Evolutionary conservation across 768 basidiomycete species (phyloP).

Genomic region (Boletus vermiculosoides): DNA sequence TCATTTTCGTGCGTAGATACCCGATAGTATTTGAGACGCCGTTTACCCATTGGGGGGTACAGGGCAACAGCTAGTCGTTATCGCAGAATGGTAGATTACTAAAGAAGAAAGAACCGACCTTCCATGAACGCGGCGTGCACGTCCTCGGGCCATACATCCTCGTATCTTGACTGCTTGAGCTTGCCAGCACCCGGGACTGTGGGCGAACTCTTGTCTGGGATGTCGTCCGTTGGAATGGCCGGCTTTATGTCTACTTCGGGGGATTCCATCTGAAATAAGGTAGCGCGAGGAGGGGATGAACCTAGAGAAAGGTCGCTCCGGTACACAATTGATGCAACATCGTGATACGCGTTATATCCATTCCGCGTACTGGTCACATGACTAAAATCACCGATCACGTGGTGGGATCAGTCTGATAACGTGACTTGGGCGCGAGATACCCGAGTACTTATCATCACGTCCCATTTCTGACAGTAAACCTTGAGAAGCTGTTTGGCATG

Average conservation of each 20-base stretch:
- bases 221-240: constrained; percentile 7
- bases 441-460: not conserved
- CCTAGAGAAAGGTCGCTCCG: constrained; percentile 2
- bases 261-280: constrained; percentile 24
- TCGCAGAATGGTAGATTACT: constrained; percentile 6
- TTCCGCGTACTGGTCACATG: constrained; percentile 29
- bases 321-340: constrained; percentile 1
- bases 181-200: constrained; percentile 3
- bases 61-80: constrained; percentile 25
- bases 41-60: constrained; percentile 38
- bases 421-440: constrained; percentile 2
- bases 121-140: constrained; percentile 38
- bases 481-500: constrained; percentile 6
- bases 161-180: constrained; percentile 33
- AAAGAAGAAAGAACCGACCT: constrained; percentile 21
- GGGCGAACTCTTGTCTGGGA: not conserved
- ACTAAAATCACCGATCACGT: constrained; percentile 31
- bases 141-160: constrained; percentile 35
- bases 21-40: constrained; percentile 34
- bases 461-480: not conserved
- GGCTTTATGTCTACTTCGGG: constrained; percentile 17
- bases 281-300: constrained; percentile 6
- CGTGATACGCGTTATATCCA: constrained; percentile 17
- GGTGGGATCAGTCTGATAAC: not conserved
- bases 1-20: constrained; percentile 20